Conservation (phyloP, 1,284 basidiomycete genomes). For the Microbotryum violaceum region DNA sequence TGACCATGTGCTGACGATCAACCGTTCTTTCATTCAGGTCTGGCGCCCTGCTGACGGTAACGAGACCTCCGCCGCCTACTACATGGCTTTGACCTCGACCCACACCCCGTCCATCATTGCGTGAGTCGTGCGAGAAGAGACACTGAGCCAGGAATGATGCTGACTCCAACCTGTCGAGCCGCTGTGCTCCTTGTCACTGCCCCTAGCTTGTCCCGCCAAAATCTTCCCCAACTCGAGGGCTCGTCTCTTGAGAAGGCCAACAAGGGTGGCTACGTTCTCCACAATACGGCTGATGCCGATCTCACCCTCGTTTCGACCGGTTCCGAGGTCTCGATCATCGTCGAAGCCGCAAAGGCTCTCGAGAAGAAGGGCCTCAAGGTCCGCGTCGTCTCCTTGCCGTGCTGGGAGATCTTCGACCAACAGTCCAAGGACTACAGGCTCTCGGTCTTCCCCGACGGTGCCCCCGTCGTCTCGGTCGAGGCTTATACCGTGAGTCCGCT, state of each 20-base stretch:
- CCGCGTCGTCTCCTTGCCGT: slow-evolving; percentile 79
- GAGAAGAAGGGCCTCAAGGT: slow-evolving; percentile 58
- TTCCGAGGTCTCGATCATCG: slow-evolving; percentile 75
- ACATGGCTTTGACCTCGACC: slow-evolving; percentile 63
- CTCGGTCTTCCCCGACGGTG: slow-evolving; percentile 76
- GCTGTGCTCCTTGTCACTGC: not conserved
- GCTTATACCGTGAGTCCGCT: slow-evolving; percentile 49
- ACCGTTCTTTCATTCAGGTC: slow-evolving; percentile 17
- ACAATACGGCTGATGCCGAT: slow-evolving; percentile 64
- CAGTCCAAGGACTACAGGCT: slow-evolving; percentile 73
- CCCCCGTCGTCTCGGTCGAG: slow-evolving; percentile 83
- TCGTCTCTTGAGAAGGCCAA: slow-evolving; percentile 75
- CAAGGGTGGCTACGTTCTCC: slow-evolving; percentile 82
- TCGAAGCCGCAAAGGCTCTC: slow-evolving; percentile 74
- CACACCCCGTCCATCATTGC: slow-evolving; percentile 71
- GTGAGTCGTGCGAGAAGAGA: slow-evolving; percentile 1
- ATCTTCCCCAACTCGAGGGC: slow-evolving; percentile 83
- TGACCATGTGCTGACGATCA: not conserved
- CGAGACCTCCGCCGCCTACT: slow-evolving; percentile 85
- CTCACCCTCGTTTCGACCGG: slow-evolving; percentile 83
- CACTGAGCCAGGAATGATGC: too few relatives aligned
- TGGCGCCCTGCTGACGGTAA: slow-evolving; percentile 81
- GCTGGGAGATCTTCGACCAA: slow-evolving; percentile 79
- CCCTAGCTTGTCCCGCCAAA: slow-evolving; percentile 75
- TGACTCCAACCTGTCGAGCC: too few relatives aligned